phyloP scores from a whole-genome alignment of 441 rosid genomes.

The Euphorbia corollata region DNA sequence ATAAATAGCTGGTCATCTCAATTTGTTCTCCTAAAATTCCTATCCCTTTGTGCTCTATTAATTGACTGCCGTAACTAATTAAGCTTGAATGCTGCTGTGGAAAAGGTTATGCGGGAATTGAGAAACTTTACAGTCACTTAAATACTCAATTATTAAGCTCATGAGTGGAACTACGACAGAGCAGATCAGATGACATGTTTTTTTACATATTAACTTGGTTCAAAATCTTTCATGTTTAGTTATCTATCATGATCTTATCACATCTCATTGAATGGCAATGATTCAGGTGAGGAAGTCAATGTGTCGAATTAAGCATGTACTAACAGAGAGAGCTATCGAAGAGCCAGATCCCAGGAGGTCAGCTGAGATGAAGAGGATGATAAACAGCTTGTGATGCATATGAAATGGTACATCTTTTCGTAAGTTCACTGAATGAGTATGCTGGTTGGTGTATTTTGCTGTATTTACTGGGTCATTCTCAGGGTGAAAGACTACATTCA shows the following conservation, averaged over 20 bases:
- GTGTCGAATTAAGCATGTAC: slow-evolving; percentile 86
- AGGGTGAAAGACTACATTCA: not conserved
- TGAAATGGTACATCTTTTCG: not conserved
- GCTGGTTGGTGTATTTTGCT: slow-evolving; percentile 10
- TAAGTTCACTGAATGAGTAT: not conserved
- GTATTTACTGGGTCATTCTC: not conserved
- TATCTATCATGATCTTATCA: slow-evolving; percentile 6
- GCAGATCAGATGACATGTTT: too few relatives aligned
- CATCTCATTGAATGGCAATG: slow-evolving; percentile 8
- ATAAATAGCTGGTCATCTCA: not conserved
- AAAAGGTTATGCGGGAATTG: not conserved
- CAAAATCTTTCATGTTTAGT: not conserved
- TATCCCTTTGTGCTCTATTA: not conserved
- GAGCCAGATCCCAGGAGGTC: slow-evolving; percentile 79
- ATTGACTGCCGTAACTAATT: not conserved
- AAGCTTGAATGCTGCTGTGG: not conserved
- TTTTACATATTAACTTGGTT: too few relatives aligned
- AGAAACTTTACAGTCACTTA: not conserved
- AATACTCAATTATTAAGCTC: too few relatives aligned
- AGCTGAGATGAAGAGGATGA: slow-evolving; percentile 88
- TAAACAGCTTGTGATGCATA: slow-evolving; percentile 61
- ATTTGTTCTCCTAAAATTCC: not conserved
- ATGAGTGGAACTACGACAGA: not conserved
- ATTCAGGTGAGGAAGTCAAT: slow-evolving; percentile 77
- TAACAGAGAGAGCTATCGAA: slow-evolving; percentile 84